Conservation (phyloP, 192 early-diverging fungal genomes). For the Backusella tarrabulga region DNA sequence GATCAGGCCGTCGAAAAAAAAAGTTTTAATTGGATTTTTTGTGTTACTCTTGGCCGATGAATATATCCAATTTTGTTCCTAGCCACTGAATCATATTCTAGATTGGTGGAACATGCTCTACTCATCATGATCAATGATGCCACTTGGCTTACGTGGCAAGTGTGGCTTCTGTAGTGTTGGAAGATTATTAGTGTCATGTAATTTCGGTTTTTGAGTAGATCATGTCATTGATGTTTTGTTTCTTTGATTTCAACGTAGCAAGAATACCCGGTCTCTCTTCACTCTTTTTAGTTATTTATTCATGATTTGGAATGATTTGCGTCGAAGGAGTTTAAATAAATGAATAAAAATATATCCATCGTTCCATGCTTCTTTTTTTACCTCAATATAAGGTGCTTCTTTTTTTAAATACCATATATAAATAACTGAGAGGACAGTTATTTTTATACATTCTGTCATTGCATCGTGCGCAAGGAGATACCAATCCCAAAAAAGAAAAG, state of each 20-base stretch:
- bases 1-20: background rate
- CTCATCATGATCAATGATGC: background rate
- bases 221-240: background rate
- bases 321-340: conserved; percentile 24
- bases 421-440: too few species aligned
- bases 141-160: background rate
- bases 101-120: background rate
- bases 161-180: conserved; percentile 24
- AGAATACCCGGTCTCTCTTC: conserved; percentile 35
- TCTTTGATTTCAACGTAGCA: conserved; percentile 22
- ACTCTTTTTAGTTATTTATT: conserved; percentile 16
- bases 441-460: too few species aligned
- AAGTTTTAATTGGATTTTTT: background rate
- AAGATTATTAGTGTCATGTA: background rate
- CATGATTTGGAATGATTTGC: conserved; percentile 46
- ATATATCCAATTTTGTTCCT: conserved; percentile 11
- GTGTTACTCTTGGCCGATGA: background rate
- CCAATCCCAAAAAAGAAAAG: too few species aligned
- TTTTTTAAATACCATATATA: too few species aligned
- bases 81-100: background rate
- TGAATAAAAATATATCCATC: conserved; percentile 13
- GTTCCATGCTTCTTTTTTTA: too few species aligned
- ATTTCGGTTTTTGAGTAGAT: background rate
- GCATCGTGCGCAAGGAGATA: too few species aligned
- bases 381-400: too few species aligned